A percentile compares a stretch with the other conserved stretches of the same genome.
These are phyloP conservation scores for Pelargonium cotyledonis DNA, from an alignment of 441 rosid genomes.

Conservation along the genomic window DNA sequence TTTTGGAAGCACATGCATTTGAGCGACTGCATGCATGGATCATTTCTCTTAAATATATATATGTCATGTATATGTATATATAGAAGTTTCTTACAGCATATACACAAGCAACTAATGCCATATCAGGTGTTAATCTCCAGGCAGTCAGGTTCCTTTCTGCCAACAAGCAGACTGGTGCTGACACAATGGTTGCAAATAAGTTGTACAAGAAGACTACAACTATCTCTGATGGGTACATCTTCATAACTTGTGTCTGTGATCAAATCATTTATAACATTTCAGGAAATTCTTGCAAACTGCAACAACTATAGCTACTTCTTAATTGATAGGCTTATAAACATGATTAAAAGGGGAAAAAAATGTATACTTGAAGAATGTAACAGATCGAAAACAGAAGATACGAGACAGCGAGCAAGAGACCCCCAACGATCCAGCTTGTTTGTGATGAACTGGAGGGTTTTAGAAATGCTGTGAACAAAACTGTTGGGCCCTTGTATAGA, in stretches of 20 bases:
- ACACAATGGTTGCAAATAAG: neutral
- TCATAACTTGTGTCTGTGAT: constrained; percentile 58
- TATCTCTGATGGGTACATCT: constrained; percentile 3
- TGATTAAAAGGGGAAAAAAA: neutral
- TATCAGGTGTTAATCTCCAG: neutral
- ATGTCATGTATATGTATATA: too few relatives aligned
- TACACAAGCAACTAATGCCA: neutral
- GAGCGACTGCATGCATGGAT: too few relatives aligned
- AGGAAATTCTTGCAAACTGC: neutral
- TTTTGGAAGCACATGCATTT: too few relatives aligned
- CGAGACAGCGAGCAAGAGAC: constrained; percentile 45
- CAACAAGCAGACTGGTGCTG: neutral
- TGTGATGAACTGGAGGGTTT: too few relatives aligned
- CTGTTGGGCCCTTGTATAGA: constrained; percentile 22
- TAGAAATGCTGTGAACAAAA: constrained; percentile 13
- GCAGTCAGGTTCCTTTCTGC: neutral
- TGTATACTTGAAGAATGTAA: constrained; percentile 64
- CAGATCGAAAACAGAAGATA: constrained; percentile 54
- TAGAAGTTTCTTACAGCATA: too few relatives aligned
- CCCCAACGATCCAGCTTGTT: constrained; percentile 53
- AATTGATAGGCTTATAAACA: neutral
- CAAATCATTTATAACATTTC: neutral
- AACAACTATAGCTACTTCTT: too few relatives aligned
- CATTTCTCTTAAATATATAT: too few relatives aligned
- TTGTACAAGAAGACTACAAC: neutral